Evolutionary conservation across 371 early-diverging fungal genomes (phyloP).

Genomic region (Apophysomyces elegans): DNA sequence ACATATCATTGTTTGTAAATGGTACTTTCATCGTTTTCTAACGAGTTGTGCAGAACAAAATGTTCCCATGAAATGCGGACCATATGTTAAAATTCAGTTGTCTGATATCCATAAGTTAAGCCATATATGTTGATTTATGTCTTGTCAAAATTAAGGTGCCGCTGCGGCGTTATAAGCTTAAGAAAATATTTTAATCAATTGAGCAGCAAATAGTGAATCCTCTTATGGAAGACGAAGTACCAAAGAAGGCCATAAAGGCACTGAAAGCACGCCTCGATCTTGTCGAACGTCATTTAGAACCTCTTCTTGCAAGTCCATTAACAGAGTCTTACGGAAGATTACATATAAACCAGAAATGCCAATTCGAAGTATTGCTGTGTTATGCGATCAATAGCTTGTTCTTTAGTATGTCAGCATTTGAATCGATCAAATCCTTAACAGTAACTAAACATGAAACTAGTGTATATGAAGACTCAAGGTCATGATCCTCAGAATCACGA

Average conservation of each 20-base stretch:
- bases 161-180: too few species aligned
- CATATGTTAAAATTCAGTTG: too few species aligned
- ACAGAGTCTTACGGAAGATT: conserved; percentile 53
- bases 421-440: neutral
- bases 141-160: too few species aligned
- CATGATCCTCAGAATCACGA: conserved; percentile 50
- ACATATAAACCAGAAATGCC: conserved; percentile 50
- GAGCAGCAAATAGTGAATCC: neutral
- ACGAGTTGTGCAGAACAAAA: too few species aligned
- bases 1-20: too few species aligned
- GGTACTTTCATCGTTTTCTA: too few species aligned
- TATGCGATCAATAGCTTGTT: conserved; percentile 58
- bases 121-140: too few species aligned
- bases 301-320: conserved; percentile 44
- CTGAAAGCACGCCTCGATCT: conserved; percentile 39
- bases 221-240: conserved; percentile 19
- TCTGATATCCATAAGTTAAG: too few species aligned
- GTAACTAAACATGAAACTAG: conserved; percentile 25
- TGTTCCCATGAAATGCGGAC: too few species aligned
- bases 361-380: conserved; percentile 57
- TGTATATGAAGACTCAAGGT: conserved; percentile 58
- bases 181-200: too few species aligned
- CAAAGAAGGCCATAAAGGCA: conserved; percentile 43
- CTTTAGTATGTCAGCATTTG: conserved; percentile 47
- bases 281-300: conserved; percentile 56